These are phyloP conservation scores for Erythrophleum ivorense DNA, from an alignment of 331 rosid species.

Conservation along the genomic window DNA sequence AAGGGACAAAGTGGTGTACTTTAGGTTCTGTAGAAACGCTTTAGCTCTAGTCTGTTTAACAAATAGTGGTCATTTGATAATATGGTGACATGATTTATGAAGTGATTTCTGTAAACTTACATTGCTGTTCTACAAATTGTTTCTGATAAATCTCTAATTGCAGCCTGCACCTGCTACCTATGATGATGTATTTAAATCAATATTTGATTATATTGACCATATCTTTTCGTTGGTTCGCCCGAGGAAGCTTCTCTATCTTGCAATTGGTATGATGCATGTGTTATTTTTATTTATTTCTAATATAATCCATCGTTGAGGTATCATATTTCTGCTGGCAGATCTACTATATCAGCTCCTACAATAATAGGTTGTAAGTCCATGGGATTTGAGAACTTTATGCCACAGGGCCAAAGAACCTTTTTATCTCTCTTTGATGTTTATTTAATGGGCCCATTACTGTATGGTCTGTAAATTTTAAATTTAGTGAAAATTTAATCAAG, in stretches of 20 bases:
- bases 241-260: constrained; percentile 91
- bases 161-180: constrained; percentile 91
- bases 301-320: constrained; percentile 4
- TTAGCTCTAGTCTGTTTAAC: background rate
- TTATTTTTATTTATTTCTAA: constrained; percentile 14
- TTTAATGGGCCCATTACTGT: background rate
- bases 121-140: constrained; percentile 21
- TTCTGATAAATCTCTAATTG: constrained; percentile 43
- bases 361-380: constrained; percentile 21
- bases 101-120: constrained; percentile 12
- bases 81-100: constrained; percentile 4
- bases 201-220: constrained; percentile 90
- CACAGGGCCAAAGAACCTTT: constrained; percentile 13
- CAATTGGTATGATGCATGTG: constrained; percentile 71
- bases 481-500: constrained; percentile 22
- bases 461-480: constrained; percentile 19
- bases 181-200: constrained; percentile 76
- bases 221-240: constrained; percentile 91
- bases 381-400: constrained; percentile 22
- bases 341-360: constrained; percentile 16
- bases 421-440: constrained; percentile 16
- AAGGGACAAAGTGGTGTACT: background rate
- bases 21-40: background rate
- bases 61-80: background rate
- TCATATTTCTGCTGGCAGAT: constrained; percentile 20